Conservation (phyloP, 768 basidiomycete species). For the Tylopilus sp. region DNA sequence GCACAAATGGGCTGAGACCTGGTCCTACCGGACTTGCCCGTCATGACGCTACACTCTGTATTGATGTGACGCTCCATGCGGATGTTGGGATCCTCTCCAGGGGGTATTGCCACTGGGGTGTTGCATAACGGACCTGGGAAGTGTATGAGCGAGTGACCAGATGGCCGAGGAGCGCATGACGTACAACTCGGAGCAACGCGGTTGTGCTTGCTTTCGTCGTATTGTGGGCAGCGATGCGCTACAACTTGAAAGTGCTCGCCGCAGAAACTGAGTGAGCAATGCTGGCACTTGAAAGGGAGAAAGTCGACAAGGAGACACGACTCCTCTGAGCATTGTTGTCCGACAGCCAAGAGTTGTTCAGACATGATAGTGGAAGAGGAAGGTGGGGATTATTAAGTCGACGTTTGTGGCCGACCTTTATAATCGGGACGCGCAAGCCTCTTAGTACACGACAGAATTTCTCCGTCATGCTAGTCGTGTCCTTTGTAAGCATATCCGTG, state of each 20-base stretch:
- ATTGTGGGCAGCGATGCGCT: slow-evolving; percentile 64
- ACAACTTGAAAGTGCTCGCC: slow-evolving; percentile 74
- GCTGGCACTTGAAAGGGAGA: slow-evolving; percentile 82
- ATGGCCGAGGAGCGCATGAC: slow-evolving; percentile 18
- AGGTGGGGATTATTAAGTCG: too few relatives aligned
- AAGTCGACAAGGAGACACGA: slow-evolving; percentile 77
- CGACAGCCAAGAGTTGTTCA: slow-evolving; percentile 56
- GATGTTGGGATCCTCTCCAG: slow-evolving; percentile 75
- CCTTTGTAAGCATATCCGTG: slow-evolving; percentile 24
- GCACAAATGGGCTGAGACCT: slow-evolving; percentile 58
- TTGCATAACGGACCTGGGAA: slow-evolving; percentile 71
- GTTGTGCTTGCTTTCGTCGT: slow-evolving; percentile 67
- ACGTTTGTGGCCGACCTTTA: too few relatives aligned
- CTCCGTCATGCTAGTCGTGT: slow-evolving; percentile 19
- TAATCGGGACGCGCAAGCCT: slow-evolving; percentile 28
- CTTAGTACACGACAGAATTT: not conserved
- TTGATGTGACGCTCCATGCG: slow-evolving; percentile 77
- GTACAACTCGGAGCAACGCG: slow-evolving; percentile 74
- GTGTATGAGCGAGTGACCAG: slow-evolving; percentile 3
- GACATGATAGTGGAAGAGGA: too few relatives aligned
- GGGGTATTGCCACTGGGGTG: slow-evolving; percentile 68
- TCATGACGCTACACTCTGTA: slow-evolving; percentile 64
- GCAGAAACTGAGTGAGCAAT: slow-evolving; percentile 69
- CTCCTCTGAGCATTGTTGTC: slow-evolving; percentile 66
- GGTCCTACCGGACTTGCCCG: slow-evolving; percentile 50